Evolutionary conservation across 2,329 filamentous ascomycete species (phyloP), one percentile per base, ranked within the genome.

Genomic region (Cercospora sp.): DNA sequence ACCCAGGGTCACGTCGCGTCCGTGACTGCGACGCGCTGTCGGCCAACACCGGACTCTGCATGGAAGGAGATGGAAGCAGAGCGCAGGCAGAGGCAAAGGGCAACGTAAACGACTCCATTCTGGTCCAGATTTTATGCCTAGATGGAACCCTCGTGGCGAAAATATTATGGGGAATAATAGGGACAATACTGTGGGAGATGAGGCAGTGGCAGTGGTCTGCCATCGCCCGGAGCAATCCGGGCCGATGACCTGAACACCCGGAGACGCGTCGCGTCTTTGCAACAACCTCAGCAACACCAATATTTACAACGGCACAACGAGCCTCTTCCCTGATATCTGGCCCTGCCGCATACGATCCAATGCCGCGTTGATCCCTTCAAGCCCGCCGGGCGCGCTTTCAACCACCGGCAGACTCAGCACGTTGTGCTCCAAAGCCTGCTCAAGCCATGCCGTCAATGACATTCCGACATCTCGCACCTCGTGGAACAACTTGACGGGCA

Each of bases 401-500:
- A 72, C 45, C 18, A 58, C 30, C 6, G 70, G 70, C 23, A 72
- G 45, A 20, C 57, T 33, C 16, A 72, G 33, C 10, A 40, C 53
- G 12, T 51, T 58, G 16, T 60, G 51, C 40, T 65, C 23, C 42
- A 72, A 36, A 6, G 70, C 70, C 23, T 68, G 40, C 36, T 72
- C 70, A 10, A 72, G 55, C 70, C 70, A 72, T 2, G 42, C 59
- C 67, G 66, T 72, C 55, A 72, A 36, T 5, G 67, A 61, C 30
- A 55, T 31, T 0, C 70, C 70, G 10, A 72, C 62, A 23, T 59
- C 58, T 3, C 66, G 70, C 3, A 72, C 70, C 64, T 89, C 87
- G 73, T 93, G 90, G 72, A 91, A 92, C 2, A 91, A 73, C 77
- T 93, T 93, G 63, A 93, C 90, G 0, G 90, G 90, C 0, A 92